Conservation (phyloP, 1,284 basidiomycete genomes). For the Cutaneotrichosporon mucoides region DNA sequence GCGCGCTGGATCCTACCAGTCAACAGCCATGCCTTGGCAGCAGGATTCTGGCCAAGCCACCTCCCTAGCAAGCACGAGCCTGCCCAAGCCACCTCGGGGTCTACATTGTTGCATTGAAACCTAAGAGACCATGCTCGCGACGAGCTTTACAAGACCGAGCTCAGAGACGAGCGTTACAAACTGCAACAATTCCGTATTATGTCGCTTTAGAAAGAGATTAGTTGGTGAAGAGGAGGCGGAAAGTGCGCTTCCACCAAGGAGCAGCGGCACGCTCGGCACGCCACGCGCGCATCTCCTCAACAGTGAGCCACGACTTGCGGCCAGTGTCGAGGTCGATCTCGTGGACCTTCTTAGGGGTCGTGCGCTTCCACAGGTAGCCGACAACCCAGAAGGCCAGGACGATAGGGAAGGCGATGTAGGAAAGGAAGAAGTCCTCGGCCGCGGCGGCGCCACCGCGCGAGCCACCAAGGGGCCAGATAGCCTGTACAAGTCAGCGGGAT, state of each 20-base stretch:
- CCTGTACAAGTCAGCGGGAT: not conserved
- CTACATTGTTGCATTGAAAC: not conserved
- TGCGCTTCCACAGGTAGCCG: conserved; percentile 45
- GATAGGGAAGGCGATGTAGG: conserved; percentile 49
- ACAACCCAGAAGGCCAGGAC: conserved; percentile 42
- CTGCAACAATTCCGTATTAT: not conserved
- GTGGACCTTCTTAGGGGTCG: conserved; percentile 32
- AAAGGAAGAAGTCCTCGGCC: conserved; percentile 47
- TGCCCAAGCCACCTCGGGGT: too few species aligned
- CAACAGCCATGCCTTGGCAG: too few species aligned
- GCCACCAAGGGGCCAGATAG: conserved; percentile 16
- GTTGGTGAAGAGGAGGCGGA: conserved; percentile 40
- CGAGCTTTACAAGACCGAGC: conserved; percentile 2
- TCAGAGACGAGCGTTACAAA: conserved; percentile 1
- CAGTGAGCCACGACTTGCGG: conserved; percentile 49
- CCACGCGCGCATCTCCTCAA: conserved; percentile 42
- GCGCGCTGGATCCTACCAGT: too few species aligned
- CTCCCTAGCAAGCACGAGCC: too few species aligned
- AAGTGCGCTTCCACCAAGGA: conserved; percentile 36
- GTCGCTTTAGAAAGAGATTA: not conserved
- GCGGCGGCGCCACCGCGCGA: conserved; percentile 26
- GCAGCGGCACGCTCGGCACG: conserved; percentile 35
- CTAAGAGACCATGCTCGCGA: not conserved
- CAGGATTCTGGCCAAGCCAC: too few species aligned
- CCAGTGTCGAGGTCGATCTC: conserved; percentile 52